A percentile compares a stretch with the other conserved stretches of the same genome.
These are phyloP conservation scores for Chenopodium berlandieri DNA, from an alignment of 148 eudicot species.

Conservation along the genomic window DNA sequence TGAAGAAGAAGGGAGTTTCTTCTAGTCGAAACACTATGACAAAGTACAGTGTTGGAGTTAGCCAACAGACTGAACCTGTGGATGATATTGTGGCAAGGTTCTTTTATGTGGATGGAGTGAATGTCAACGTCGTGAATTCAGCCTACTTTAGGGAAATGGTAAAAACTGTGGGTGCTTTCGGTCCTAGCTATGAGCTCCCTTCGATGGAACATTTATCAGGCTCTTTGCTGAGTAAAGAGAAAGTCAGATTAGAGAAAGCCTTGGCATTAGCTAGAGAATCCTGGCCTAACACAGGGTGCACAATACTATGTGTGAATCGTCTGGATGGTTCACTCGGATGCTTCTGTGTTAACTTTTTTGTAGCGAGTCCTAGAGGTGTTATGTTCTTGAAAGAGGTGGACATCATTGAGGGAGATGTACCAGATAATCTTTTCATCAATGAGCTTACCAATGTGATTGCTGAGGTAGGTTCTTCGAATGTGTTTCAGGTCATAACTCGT, in stretches of 20 bases:
- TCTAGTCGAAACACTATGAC: conserved; percentile 9
- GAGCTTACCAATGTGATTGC: conserved; percentile 32
- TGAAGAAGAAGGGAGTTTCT: conserved; percentile 19
- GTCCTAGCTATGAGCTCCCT: conserved; percentile 38
- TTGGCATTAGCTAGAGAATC: conserved; percentile 35
- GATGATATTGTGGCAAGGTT: conserved; percentile 43
- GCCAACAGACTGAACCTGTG: conserved; percentile 24
- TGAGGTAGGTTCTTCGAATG: conserved; percentile 37
- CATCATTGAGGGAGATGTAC: conserved; percentile 33
- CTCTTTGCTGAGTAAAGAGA: conserved; percentile 38
- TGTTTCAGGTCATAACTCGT: conserved; percentile 42
- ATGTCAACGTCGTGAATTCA: conserved; percentile 32
- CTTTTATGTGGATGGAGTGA: conserved; percentile 36
- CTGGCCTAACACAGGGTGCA: conserved; percentile 42
- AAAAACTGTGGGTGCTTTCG: conserved; percentile 31
- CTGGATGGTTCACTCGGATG: conserved; percentile 38
- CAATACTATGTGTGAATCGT: conserved; percentile 39
- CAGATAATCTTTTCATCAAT: conserved; percentile 31
- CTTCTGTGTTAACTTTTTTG: conserved; percentile 45
- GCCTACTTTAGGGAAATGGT: conserved; percentile 36
- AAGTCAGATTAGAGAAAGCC: conserved; percentile 32
- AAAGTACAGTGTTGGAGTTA: neutral
- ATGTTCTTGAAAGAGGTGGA: conserved; percentile 41
- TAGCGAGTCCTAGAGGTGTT: conserved; percentile 41
- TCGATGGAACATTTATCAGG: conserved; percentile 32